A percentile compares a stretch with the other conserved stretches of the same genome.
These are phyloP conservation scores for Rhynchospora pubera DNA, from an alignment of 176 grass and related monocot genomes.

Conservation along the genomic window DNA sequence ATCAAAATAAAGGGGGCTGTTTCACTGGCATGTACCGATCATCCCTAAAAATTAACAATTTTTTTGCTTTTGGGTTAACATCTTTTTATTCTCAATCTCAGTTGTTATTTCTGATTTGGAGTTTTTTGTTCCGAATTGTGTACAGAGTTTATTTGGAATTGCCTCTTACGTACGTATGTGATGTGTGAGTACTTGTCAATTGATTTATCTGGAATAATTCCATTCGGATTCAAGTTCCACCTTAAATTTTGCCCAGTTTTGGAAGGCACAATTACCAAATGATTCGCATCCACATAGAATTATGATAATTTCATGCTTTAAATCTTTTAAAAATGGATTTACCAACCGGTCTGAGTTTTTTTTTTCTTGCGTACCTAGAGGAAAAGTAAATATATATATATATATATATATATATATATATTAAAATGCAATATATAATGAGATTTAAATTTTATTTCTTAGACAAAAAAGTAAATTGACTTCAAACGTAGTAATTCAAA, in stretches of 20 bases:
- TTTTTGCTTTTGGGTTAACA: slow-evolving; percentile 1
- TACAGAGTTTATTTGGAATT: slow-evolving; percentile 4
- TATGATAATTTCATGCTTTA: not conserved
- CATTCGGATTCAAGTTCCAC: not conserved
- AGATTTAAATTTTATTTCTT: too few species aligned
- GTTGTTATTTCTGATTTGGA: not conserved
- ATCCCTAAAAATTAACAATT: not conserved
- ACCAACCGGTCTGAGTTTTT: too few species aligned
- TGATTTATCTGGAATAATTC: not conserved
- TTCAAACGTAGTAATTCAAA: too few species aligned
- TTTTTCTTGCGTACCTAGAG: too few species aligned
- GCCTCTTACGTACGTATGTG: not conserved
- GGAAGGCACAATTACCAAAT: not conserved
- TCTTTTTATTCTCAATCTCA: not conserved
- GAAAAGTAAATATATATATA: too few species aligned
- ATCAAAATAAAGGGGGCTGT: not conserved
- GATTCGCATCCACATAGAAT: not conserved
- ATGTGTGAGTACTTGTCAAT: not conserved
- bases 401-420: too few species aligned
- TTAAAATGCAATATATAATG: too few species aligned
- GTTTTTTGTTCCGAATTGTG: not conserved
- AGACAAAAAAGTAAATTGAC: too few species aligned
- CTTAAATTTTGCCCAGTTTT: not conserved
- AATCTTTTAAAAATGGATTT: too few species aligned
- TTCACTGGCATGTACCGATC: not conserved